Evolutionary conservation across 352 stramenopile genomes (phyloP).

Genomic region (Globisporangium nagaii): DNA sequence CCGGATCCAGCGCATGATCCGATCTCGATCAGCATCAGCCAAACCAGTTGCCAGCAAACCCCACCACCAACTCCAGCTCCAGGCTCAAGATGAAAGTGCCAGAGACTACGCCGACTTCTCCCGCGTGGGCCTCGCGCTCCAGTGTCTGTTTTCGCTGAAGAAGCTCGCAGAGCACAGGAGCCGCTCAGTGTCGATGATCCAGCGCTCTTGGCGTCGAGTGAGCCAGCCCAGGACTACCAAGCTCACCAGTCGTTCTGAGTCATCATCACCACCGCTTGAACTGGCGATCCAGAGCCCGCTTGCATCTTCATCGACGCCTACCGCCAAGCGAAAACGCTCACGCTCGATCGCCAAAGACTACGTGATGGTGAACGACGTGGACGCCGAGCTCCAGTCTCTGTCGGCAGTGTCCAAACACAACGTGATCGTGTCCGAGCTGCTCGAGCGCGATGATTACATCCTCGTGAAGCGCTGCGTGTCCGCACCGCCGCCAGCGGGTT

Average conservation of each 20-base stretch:
- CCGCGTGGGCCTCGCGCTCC: neutral
- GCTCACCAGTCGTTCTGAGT: neutral
- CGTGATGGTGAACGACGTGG: neutral
- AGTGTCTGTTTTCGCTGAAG: neutral
- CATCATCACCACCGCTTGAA: no score
- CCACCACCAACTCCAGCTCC: neutral
- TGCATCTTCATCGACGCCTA: neutral
- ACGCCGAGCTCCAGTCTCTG: neutral
- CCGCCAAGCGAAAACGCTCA: neutral
- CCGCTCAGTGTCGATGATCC: neutral
- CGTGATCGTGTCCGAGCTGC: neutral
- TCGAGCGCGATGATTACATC: neutral
- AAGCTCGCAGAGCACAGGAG: neutral
- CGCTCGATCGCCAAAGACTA: neutral
- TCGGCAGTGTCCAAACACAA: neutral
- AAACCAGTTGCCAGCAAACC: neutral
- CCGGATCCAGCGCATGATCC: constrained; percentile 3
- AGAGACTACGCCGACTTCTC: neutral
- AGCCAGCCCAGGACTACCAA: neutral
- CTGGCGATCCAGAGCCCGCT: no score
- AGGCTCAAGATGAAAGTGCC: neutral
- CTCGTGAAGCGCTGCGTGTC: neutral
- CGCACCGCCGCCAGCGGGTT: neutral
- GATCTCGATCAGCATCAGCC: neutral
- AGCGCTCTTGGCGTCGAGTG: neutral